These are phyloP conservation scores for Aegilops bicornis DNA, from an alignment of 176 grass and related monocot genomes.

Conservation along the genomic window DNA sequence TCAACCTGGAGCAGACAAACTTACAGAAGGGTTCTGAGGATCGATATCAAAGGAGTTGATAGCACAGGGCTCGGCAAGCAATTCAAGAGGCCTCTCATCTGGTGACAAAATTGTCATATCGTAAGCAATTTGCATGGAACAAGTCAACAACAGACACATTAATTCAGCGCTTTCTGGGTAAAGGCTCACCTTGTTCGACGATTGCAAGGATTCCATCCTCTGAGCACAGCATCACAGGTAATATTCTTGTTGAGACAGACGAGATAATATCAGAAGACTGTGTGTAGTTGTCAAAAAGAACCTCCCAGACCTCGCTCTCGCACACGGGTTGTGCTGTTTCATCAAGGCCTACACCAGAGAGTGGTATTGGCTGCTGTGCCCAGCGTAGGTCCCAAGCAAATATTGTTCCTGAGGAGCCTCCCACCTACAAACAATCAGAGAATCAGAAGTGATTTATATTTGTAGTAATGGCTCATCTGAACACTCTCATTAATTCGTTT, in stretches of 20 bases:
- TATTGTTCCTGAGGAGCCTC: conserved; percentile 76
- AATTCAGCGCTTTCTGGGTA: background rate
- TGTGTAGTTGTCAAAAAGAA: conserved; percentile 77
- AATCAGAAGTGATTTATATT: background rate
- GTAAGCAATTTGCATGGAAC: background rate
- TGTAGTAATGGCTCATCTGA: background rate
- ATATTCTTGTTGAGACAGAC: conserved; percentile 56
- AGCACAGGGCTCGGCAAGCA: conserved; percentile 73
- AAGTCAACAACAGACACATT: background rate
- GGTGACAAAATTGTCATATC: background rate
- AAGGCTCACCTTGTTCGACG: conserved; percentile 67
- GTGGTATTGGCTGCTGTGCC: conserved; percentile 68
- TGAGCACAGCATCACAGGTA: conserved; percentile 93
- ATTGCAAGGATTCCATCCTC: conserved; percentile 91
- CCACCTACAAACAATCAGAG: conserved; percentile 62
- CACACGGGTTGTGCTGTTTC: conserved; percentile 32
- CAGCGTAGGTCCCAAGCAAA: conserved; percentile 87
- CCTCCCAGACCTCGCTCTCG: conserved; percentile 92
- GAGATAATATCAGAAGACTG: conserved; percentile 57
- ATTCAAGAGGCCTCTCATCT: conserved; percentile 66
- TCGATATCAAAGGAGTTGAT: conserved; percentile 97
- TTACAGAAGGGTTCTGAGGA: conserved; percentile 87
- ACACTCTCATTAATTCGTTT: background rate
- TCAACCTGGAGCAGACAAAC: conserved; percentile 9
- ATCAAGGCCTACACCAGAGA: conserved; percentile 54